Evolutionary conservation across 306 rosid genomes (phyloP).

Genomic region (Vigna mungo): DNA sequence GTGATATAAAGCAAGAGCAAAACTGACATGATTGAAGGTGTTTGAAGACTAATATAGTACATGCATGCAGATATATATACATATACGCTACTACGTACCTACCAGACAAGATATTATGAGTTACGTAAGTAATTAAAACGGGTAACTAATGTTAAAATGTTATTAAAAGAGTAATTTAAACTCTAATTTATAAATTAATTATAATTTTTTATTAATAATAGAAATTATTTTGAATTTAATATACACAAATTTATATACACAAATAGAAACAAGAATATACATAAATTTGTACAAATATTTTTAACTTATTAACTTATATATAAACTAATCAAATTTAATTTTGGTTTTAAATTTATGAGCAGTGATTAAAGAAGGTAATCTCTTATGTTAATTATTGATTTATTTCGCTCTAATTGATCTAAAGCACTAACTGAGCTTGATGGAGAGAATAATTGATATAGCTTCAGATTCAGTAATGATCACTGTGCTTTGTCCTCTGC

Average conservation of each 20-base stretch:
- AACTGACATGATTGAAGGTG: background rate
- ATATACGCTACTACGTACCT: background rate
- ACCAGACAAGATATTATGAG: no score
- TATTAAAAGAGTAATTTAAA: no score
- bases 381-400: background rate
- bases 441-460: background rate
- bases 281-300: no score
- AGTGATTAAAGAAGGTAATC: background rate
- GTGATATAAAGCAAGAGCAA: background rate
- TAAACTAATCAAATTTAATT: background rate
- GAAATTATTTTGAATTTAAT: no score
- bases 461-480: no score
- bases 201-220: no score
- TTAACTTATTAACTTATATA: no score
- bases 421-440: background rate
- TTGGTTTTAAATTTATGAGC: background rate
- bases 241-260: no score
- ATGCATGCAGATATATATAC: background rate
- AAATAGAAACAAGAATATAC: no score
- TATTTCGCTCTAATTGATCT: background rate
- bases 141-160: no score
- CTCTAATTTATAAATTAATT: no score
- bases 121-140: no score
- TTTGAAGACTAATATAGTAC: background rate
- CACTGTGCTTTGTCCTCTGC: background rate